Conservation (phyloP, 345 rosid species). For the Salix brachista region DNA sequence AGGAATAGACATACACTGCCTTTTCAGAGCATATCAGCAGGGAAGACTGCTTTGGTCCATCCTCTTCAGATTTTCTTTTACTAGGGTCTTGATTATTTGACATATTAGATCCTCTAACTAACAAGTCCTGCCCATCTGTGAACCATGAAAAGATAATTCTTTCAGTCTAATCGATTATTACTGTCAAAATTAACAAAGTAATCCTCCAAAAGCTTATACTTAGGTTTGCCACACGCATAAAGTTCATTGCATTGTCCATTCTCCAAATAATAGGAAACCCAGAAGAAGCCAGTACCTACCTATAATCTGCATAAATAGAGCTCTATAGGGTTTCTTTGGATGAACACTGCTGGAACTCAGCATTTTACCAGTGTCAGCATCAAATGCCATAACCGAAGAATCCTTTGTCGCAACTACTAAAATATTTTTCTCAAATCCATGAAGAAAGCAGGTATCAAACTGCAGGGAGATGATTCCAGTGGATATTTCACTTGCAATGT, state of each 20-base stretch:
- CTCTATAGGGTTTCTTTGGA: slow-evolving; percentile 83
- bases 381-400: slow-evolving; percentile 71
- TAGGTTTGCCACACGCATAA: background rate
- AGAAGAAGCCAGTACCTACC: slow-evolving; percentile 37
- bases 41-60: slow-evolving; percentile 45
- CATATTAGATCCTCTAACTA: slow-evolving; percentile 27
- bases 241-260: background rate
- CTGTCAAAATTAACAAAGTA: background rate
- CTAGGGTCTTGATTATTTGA: slow-evolving; percentile 26
- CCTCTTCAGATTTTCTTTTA: slow-evolving; percentile 42
- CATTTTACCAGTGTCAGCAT: slow-evolving; percentile 61
- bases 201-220: background rate
- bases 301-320: slow-evolving; percentile 68
- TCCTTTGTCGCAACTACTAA: slow-evolving; percentile 76
- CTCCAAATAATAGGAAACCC: background rate
- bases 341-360: slow-evolving; percentile 54
- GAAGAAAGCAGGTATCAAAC: slow-evolving; percentile 58
- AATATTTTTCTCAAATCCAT: slow-evolving; percentile 74
- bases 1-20: slow-evolving; percentile 72
- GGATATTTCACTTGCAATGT: slow-evolving; percentile 62
- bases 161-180: background rate
- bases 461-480: slow-evolving; percentile 62
- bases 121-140: slow-evolving; percentile 50
- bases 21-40: slow-evolving; percentile 78
- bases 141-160: slow-evolving; percentile 6